phyloP scores from a whole-genome alignment of 768 basidiomycete species.

The Boletus rufocinnamomeus region DNA sequence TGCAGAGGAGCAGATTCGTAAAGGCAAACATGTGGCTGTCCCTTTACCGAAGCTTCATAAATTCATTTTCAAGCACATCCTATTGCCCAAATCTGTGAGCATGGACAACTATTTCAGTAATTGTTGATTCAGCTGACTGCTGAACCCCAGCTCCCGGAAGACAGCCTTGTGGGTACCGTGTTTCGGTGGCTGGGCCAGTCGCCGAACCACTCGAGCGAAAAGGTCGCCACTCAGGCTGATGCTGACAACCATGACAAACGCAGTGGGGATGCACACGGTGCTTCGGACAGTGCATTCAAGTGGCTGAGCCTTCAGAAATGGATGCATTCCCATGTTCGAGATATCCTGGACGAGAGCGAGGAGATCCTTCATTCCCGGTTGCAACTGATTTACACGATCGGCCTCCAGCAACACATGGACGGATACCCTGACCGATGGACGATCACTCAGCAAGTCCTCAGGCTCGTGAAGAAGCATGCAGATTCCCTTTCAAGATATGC shows the following conservation, averaged over 20 bases:
- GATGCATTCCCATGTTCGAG: background rate
- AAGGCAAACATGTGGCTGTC: background rate
- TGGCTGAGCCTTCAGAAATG: background rate
- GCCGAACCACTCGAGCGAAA: no score
- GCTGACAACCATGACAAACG: background rate
- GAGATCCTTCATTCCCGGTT: background rate
- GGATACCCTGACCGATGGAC: slow-evolving; percentile 24
- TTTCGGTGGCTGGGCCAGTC: background rate
- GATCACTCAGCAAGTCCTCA: slow-evolving; percentile 31
- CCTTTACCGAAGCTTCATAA: slow-evolving; percentile 5
- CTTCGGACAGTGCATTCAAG: background rate
- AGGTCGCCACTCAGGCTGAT: background rate
- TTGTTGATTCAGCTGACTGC: background rate
- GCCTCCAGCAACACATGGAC: background rate
- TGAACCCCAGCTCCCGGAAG: background rate
- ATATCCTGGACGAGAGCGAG: background rate
- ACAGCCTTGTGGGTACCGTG: background rate
- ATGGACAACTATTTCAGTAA: background rate
- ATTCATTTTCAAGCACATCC: background rate
- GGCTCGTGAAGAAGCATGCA: slow-evolving; percentile 12
- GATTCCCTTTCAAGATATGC: background rate
- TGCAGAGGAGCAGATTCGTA: slow-evolving; percentile 33
- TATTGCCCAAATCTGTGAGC: background rate
- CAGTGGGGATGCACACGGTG: background rate
- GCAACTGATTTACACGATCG: background rate